These are phyloP conservation scores for Erodium texanum DNA, from an alignment of 441 rosid genomes.

Conservation along the genomic window DNA sequence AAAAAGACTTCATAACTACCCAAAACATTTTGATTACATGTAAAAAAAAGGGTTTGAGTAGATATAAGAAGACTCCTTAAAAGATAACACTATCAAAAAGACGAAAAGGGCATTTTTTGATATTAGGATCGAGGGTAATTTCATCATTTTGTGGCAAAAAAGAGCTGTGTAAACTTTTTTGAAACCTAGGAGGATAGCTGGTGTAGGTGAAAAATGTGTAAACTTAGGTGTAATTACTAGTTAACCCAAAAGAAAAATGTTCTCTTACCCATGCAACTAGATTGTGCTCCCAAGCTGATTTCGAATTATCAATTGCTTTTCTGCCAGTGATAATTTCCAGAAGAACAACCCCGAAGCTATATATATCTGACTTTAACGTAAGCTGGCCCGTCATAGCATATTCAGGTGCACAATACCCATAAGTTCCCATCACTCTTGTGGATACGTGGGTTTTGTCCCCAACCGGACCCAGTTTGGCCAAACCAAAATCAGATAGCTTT, in stretches of 20 bases:
- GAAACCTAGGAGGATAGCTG: too few relatives aligned
- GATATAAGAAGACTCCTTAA: background rate
- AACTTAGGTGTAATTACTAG: too few relatives aligned
- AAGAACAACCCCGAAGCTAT: slow-evolving; percentile 92
- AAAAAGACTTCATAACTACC: too few relatives aligned
- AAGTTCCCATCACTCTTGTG: slow-evolving; percentile 94
- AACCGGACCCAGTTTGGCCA: slow-evolving; percentile 93
- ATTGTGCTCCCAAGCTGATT: slow-evolving; percentile 66
- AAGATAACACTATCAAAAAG: too few relatives aligned
- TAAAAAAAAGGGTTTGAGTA: too few relatives aligned
- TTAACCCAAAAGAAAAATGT: background rate
- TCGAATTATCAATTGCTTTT: slow-evolving; percentile 75
- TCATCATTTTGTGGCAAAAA: too few relatives aligned
- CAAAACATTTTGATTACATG: too few relatives aligned
- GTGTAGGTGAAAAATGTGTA: too few relatives aligned
- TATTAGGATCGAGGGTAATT: too few relatives aligned
- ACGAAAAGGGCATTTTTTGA: too few relatives aligned
- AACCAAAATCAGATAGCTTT: slow-evolving; percentile 86
- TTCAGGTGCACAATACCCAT: slow-evolving; percentile 92
- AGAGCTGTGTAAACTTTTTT: too few relatives aligned
- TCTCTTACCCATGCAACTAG: slow-evolving; percentile 82
- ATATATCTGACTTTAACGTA: slow-evolving; percentile 82
- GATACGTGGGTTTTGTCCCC: slow-evolving; percentile 93
- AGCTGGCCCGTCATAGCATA: slow-evolving; percentile 98
- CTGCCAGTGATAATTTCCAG: slow-evolving; percentile 92